These are phyloP conservation scores for Usnea hakonensis DNA, from an alignment of 495 filamentous ascomycete genomes.

Conservation along the genomic window DNA sequence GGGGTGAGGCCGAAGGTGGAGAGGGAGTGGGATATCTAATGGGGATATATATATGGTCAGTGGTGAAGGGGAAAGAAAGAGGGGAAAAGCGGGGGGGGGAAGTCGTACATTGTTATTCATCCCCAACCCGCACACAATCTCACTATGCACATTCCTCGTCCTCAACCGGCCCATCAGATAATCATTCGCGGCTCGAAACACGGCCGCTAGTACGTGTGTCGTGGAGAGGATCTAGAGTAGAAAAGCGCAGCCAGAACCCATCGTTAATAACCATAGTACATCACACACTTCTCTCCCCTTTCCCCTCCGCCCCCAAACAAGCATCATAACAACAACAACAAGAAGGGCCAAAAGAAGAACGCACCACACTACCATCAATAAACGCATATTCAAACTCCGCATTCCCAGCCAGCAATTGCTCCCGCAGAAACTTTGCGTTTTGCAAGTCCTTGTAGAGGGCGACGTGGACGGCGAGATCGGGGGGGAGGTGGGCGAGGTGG, in stretches of 20 bases:
- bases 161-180: constrained; percentile 52
- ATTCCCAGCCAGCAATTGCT: constrained; percentile 75
- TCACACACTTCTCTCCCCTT: too few relatives aligned
- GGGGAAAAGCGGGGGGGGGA: not conserved
- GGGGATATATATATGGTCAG: not conserved
- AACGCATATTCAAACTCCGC: constrained; percentile 85
- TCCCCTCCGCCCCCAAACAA: too few relatives aligned
- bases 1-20: constrained; percentile 74
- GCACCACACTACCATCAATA: constrained; percentile 69
- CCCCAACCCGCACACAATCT: constrained; percentile 77
- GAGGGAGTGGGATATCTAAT: constrained; percentile 83
- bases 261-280: too few relatives aligned
- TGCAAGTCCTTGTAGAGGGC: constrained; percentile 66
- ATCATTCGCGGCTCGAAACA: constrained; percentile 69
- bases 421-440: constrained; percentile 67
- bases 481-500: constrained; percentile 61
- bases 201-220: constrained; percentile 64
- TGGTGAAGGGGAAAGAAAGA: not conserved
- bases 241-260: not conserved
- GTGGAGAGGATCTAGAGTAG: constrained; percentile 63
- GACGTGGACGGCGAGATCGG: constrained; percentile 56
- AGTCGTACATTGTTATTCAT: constrained; percentile 72
- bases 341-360: constrained; percentile 9
- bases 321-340: too few relatives aligned
- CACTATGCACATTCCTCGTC: constrained; percentile 85